A percentile compares a stretch with the other conserved stretches of the same genome.
These are phyloP conservation scores for Mycena rosella DNA, from an alignment of 768 basidiomycete genomes.

Conservation along the genomic window DNA sequence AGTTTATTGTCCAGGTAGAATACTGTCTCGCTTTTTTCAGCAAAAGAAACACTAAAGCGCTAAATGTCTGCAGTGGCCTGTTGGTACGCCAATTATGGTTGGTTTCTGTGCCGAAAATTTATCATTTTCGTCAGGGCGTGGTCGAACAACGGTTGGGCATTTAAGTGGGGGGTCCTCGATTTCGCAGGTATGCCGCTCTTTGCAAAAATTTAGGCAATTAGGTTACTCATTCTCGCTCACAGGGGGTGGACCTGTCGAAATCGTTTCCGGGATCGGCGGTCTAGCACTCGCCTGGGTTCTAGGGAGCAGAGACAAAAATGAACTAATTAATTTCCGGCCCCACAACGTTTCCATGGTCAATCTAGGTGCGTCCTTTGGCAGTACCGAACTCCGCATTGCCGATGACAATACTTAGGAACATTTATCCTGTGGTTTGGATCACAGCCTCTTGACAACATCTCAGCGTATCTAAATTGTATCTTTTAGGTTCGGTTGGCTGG, in stretches of 20 bases:
- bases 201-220: slow-evolving; percentile 2
- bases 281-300: slow-evolving; percentile 91
- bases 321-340: slow-evolving; percentile 84
- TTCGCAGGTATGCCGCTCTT: slow-evolving; percentile 78
- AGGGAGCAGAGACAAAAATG: slow-evolving; percentile 80
- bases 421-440: slow-evolving; percentile 26
- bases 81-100: slow-evolving; percentile 53
- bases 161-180: slow-evolving; percentile 87
- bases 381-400: too few species aligned
- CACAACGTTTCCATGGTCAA: slow-evolving; percentile 89
- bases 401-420: slow-evolving; percentile 10
- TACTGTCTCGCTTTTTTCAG: background rate
- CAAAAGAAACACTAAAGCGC: background rate
- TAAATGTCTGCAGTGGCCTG: slow-evolving; percentile 64
- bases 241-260: slow-evolving; percentile 92
- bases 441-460: too few species aligned
- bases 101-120: background rate
- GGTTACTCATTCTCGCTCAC: slow-evolving; percentile 1
- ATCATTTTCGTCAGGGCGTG: slow-evolving; percentile 62
- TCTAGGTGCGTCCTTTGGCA: slow-evolving; percentile 73
- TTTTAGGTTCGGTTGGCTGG: slow-evolving; percentile 61
- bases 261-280: slow-evolving; percentile 86
- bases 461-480: too few species aligned
- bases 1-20: slow-evolving; percentile 78
- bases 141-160: slow-evolving; percentile 86